These are phyloP conservation scores for Ensete glaucum DNA, from an alignment of 176 grass and related monocot species.

Conservation along the genomic window DNA sequence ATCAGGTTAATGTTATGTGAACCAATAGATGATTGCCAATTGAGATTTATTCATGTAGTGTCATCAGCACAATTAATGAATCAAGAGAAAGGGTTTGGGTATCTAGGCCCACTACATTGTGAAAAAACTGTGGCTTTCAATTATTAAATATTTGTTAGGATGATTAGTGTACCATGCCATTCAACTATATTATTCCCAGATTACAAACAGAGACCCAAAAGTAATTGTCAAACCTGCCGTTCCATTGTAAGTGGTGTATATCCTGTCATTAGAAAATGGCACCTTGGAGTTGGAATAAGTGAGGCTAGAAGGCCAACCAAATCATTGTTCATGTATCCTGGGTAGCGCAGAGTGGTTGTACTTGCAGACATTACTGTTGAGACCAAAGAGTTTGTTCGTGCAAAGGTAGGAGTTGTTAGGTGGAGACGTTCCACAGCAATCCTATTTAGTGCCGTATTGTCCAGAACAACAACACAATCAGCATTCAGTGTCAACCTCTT, in stretches of 20 bases:
- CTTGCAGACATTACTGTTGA: constrained; percentile 99
- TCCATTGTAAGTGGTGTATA: constrained; percentile 93
- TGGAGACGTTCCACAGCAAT: constrained; percentile 96
- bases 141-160: too few species aligned
- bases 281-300: constrained; percentile 90
- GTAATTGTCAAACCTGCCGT: constrained; percentile 52
- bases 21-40: too few species aligned
- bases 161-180: neutral
- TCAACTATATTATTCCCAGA: neutral
- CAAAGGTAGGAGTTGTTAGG: constrained; percentile 91
- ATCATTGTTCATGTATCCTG: constrained; percentile 99
- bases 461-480: constrained; percentile 97
- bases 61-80: too few species aligned
- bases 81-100: too few species aligned
- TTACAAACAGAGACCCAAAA: constrained; percentile 2
- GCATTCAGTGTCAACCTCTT: constrained; percentile 83
- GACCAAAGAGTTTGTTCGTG: constrained; percentile 94
- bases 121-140: too few species aligned
- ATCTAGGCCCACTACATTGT: too few species aligned
- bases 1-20: too few species aligned
- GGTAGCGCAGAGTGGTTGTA: constrained; percentile 92
- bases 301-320: constrained; percentile 92
- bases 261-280: constrained; percentile 99
- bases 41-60: too few species aligned
- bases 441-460: constrained; percentile 95